Percentiles rank a stretch among this genome's conserved stretches.
These are phyloP conservation scores for Saturnispora bothae DNA, from an alignment of 805 yeast genomes.

Conservation along the genomic window DNA sequence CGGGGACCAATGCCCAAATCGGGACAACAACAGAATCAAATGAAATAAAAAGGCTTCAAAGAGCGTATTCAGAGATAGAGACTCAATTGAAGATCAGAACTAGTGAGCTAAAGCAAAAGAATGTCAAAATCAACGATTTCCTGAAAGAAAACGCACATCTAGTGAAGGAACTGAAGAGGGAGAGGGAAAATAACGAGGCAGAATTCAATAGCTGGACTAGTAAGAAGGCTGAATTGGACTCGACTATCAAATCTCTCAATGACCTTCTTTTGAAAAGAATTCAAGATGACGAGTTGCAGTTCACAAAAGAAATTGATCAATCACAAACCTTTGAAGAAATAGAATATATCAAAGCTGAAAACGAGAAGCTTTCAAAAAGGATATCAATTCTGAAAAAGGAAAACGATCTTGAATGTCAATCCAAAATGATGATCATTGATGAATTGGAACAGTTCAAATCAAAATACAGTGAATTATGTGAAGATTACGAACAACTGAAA, in stretches of 20 bases:
- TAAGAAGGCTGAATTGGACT: constrained; percentile 19
- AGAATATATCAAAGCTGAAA: constrained; percentile 13
- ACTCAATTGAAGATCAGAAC: constrained; percentile 24
- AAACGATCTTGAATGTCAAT: constrained; percentile 41
- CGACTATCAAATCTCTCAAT: constrained; percentile 18
- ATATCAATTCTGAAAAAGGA: constrained; percentile 35
- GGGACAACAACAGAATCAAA: neutral
- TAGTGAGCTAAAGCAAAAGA: constrained; percentile 18
- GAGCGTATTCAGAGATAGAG: constrained; percentile 18
- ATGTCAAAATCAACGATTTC: constrained; percentile 21
- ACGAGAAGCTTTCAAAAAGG: constrained; percentile 20
- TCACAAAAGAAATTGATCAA: constrained; percentile 5
- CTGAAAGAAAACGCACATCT: constrained; percentile 18
- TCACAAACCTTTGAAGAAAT: constrained; percentile 2
- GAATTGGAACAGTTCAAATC: constrained; percentile 41
- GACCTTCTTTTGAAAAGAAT: constrained; percentile 10
- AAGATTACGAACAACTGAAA: constrained; percentile 20
- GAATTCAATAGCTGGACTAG: constrained; percentile 24
- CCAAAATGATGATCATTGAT: constrained; percentile 42
- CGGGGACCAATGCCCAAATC: neutral
- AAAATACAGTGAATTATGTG: constrained; percentile 23
- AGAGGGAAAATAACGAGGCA: constrained; percentile 23
- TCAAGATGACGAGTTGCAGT: constrained; percentile 4
- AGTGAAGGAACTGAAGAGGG: constrained; percentile 20
- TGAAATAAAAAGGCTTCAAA: neutral